A percentile compares a stretch with the other conserved stretches of the same genome.
Evolutionary conservation across 1,284 basidiomycete species (phyloP).

Genomic region (Papiliotrema laurentii): DNA sequence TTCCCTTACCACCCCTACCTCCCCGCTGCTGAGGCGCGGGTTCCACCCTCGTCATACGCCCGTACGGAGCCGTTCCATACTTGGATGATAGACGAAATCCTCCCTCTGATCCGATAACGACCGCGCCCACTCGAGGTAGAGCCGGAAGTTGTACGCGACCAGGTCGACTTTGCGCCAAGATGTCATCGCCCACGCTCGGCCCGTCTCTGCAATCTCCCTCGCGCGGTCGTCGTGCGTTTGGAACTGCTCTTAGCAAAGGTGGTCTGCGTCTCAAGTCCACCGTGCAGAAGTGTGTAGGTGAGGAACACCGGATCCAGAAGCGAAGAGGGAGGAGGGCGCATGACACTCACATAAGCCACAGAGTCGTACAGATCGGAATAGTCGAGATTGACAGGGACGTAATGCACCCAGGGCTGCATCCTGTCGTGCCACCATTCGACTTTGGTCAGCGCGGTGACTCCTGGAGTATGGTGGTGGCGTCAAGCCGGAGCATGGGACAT

Average conservation of each 20-base stretch:
- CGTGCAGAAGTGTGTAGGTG: not conserved
- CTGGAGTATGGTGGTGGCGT: not conserved
- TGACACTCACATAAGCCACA: slow-evolving; percentile 25
- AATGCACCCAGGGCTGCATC: slow-evolving; percentile 51
- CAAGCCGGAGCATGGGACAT: slow-evolving; percentile 42
- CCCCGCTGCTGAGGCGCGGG: not conserved
- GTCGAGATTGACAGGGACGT: slow-evolving; percentile 55
- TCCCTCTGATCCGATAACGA: not conserved
- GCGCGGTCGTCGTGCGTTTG: slow-evolving; percentile 17
- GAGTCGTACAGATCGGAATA: slow-evolving; percentile 54
- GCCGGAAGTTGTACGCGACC: slow-evolving; percentile 58
- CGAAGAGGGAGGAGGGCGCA: not conserved
- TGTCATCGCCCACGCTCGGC: slow-evolving; percentile 56
- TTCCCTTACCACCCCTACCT: not conserved
- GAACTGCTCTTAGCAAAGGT: no score
- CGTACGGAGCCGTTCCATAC: not conserved
- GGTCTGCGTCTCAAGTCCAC: no score
- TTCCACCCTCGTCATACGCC: not conserved
- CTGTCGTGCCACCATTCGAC: slow-evolving; percentile 26
- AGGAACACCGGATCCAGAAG: not conserved
- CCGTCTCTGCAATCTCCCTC: slow-evolving; percentile 58
- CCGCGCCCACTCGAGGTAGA: slow-evolving; percentile 34
- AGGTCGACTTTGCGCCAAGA: slow-evolving; percentile 62
- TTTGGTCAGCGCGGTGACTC: not conserved
- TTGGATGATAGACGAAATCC: not conserved